Conservation (phyloP, 257 asterid genomes). For the Osmanthus fragrans region DNA sequence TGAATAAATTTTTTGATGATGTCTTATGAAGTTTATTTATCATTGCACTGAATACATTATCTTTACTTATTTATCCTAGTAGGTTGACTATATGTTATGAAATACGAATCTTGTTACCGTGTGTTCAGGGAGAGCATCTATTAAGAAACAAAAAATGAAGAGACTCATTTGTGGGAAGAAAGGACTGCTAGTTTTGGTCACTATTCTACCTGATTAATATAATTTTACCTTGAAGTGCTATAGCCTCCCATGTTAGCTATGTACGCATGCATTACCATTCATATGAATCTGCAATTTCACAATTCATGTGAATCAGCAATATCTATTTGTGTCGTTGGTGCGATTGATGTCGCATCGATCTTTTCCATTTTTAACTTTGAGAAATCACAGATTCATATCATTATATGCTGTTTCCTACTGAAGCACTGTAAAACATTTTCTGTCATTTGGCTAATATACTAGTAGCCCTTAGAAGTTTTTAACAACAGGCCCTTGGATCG, state of each 20-base stretch:
- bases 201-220: background rate
- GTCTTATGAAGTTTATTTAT: conserved; percentile 2
- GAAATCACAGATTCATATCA: background rate
- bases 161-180: background rate
- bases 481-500: conserved; percentile 80
- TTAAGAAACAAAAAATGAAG: background rate
- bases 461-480: conserved; percentile 55
- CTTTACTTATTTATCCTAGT: background rate
- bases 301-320: background rate
- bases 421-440: background rate
- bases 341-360: background rate
- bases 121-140: background rate
- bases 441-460: conserved; percentile 20
- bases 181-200: background rate
- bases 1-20: conserved; percentile 9
- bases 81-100: background rate
- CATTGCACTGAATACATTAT: background rate
- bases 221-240: background rate
- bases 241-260: background rate
- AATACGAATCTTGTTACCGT: background rate
- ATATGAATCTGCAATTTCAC: background rate
- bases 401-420: background rate
- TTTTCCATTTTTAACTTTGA: background rate
- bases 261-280: background rate
- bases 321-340: background rate